These are phyloP conservation scores for Polyporus tsugae DNA, from an alignment of 1,284 basidiomycete species.

Conservation along the genomic window DNA sequence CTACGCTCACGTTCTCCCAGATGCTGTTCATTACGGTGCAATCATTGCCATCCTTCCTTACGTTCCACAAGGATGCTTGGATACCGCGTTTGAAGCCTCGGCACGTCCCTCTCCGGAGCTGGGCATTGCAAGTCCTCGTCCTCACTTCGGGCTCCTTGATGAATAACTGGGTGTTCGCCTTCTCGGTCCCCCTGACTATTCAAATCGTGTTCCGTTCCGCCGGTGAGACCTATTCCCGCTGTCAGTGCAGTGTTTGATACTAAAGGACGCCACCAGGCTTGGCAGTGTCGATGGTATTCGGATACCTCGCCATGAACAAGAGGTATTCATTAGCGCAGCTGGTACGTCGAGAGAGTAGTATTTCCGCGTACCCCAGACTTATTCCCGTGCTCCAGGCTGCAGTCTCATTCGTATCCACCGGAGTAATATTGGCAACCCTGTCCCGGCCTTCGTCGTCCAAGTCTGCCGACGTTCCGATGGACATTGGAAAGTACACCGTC, in stretches of 20 bases:
- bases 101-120: slow-evolving; percentile 76
- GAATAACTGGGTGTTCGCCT: slow-evolving; percentile 89
- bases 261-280: slow-evolving; percentile 53
- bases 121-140: slow-evolving; percentile 82
- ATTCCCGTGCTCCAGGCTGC: slow-evolving; percentile 54
- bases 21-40: slow-evolving; percentile 80
- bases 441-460: slow-evolving; percentile 59
- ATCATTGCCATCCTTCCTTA: slow-evolving; percentile 65
- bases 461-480: slow-evolving; percentile 41
- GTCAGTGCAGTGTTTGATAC: slow-evolving; percentile 8
- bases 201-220: slow-evolving; percentile 92
- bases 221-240: slow-evolving; percentile 53
- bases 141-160: slow-evolving; percentile 76
- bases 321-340: slow-evolving; percentile 71
- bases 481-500: slow-evolving; percentile 61
- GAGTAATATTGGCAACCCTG: slow-evolving; percentile 81
- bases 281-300: slow-evolving; percentile 75
- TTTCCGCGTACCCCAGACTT: not conserved
- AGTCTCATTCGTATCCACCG: slow-evolving; percentile 76
- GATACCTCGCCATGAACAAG: slow-evolving; percentile 62
- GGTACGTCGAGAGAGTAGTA: slow-evolving; percentile 48
- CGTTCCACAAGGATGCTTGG: slow-evolving; percentile 39
- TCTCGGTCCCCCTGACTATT: slow-evolving; percentile 80
- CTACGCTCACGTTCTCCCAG: slow-evolving; percentile 87
- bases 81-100: slow-evolving; percentile 67